Base-by-base conservation (phyloP, 2,329 filamentous ascomycete genomes). In the Cytospora leucostoma region DNA sequence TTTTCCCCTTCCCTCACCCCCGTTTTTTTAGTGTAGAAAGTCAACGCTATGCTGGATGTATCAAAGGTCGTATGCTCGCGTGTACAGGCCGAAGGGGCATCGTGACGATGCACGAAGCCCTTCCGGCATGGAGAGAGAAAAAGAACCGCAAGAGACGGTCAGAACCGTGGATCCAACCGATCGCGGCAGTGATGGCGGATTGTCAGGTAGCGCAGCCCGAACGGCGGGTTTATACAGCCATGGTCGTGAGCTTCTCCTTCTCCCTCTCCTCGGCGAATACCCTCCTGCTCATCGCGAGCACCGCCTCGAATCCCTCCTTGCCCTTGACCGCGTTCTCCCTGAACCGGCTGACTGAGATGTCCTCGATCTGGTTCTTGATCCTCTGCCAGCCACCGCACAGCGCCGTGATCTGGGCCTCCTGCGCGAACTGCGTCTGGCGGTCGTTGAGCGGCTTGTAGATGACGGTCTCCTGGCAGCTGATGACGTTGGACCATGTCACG, bases 321-420 rank as follows among this genome's bases (percentile, higher is more conserved):
- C 95, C 95, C 78, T 92, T 93, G 69, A 83, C 82, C 32, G 95
- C 94, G 73, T 99, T 99, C 77, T 99, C 92, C 69, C 87, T 85
- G 80, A 99, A 99, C 61, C 92, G 83, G 68, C 90, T 90, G 52
- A 98, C 90, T 50, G 93, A 90, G 59, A 91, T 88, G 71, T 98
- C 93, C 80, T 99, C 95, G 71, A 99, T 96, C 74, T 89, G 92
- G 78, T 95, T 97, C 82, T 92, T 95, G 74, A 98, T 93, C 74
- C 93, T 92, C 79, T 97, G 92, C 93, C 95, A 99, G 66, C 95
- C 95, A 69, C 95, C 94, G 76, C 93, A 97, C 11, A 98, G 81
- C 0, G 95, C 95, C 1, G 93, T 97, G 74, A 99, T 94, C 77
- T 93, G 88, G 47, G 95, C 95, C 66, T 92, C 88, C 80, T 99